Percentiles rank a stretch among this genome's conserved stretches.
phyloP scores from a whole-genome alignment of 192 early-diverging fungal genomes.

The Endogone sp. region DNA sequence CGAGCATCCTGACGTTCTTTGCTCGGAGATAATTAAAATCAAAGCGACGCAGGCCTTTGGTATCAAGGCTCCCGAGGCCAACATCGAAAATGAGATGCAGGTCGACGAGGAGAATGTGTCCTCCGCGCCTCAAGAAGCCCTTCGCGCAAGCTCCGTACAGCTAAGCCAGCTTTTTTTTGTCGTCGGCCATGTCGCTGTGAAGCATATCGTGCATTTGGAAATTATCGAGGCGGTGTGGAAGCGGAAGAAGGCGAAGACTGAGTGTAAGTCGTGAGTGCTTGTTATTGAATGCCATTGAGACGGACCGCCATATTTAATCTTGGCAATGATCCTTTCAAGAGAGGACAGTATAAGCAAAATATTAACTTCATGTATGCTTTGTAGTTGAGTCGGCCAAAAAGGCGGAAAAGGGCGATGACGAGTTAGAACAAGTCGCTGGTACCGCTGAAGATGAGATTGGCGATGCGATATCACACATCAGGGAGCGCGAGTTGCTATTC shows the following conservation, averaged over 20 bases:
- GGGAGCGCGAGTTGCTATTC: slow-evolving; percentile 90
- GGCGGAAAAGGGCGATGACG: slow-evolving; percentile 61
- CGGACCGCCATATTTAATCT: no score
- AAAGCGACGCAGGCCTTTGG: slow-evolving; percentile 65
- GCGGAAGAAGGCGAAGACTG: slow-evolving; percentile 55
- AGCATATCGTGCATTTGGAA: slow-evolving; percentile 96
- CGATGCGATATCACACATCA: slow-evolving; percentile 79
- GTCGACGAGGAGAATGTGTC: slow-evolving; percentile 23
- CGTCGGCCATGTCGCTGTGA: slow-evolving; percentile 93
- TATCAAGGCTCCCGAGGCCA: slow-evolving; percentile 3
- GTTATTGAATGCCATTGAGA: neutral
- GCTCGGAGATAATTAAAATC: slow-evolving; percentile 68
- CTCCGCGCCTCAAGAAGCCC: slow-evolving; percentile 5
- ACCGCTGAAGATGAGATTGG: slow-evolving; percentile 94
- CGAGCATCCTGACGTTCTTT: slow-evolving; percentile 87
- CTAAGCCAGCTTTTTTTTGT: slow-evolving; percentile 88
- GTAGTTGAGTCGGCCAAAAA: slow-evolving; percentile 29
- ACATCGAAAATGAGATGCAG: neutral
- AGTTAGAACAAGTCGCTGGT: slow-evolving; percentile 90
- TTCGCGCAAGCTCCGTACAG: slow-evolving; percentile 55
- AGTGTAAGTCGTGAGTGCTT: slow-evolving; percentile 13
- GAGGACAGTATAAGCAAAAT: no score
- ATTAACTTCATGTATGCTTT: slow-evolving; percentile 13
- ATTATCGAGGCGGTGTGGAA: slow-evolving; percentile 92
- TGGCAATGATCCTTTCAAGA: no score